phyloP scores from a whole-genome alignment of 2,329 filamentous ascomycete genomes.

The Diaporthe velutina region DNA sequence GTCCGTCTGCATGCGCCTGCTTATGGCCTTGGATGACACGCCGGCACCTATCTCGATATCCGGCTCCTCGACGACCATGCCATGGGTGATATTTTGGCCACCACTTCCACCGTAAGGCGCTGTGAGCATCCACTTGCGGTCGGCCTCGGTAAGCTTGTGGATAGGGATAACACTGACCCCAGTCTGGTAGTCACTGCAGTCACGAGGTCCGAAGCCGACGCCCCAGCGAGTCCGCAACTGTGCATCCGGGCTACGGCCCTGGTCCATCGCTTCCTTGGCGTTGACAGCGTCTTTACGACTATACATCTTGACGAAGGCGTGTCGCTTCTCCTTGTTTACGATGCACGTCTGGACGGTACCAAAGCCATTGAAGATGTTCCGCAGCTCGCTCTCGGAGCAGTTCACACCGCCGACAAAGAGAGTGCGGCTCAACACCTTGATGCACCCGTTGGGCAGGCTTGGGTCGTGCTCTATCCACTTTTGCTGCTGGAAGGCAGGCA shows the following conservation, averaged over 20 bases:
- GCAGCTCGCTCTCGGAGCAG: slow-evolving; percentile 85
- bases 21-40: slow-evolving; percentile 92
- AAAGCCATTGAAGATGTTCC: slow-evolving; percentile 82
- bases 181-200: slow-evolving; percentile 95
- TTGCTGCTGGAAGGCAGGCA: slow-evolving; percentile 55
- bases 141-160: slow-evolving; percentile 91
- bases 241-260: slow-evolving; percentile 77
- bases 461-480: slow-evolving; percentile 88
- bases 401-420: slow-evolving; percentile 97
- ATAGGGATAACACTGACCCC: slow-evolving; percentile 96
- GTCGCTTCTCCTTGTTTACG: slow-evolving; percentile 96
- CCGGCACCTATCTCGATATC: slow-evolving; percentile 99
- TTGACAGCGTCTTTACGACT: slow-evolving; percentile 85
- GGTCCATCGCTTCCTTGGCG: slow-evolving; percentile 91
- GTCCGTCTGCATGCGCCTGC: slow-evolving; percentile 77
- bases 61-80: slow-evolving; percentile 94
- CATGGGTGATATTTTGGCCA: slow-evolving; percentile 81
- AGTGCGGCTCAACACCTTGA: slow-evolving; percentile 95
- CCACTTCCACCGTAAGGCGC: slow-evolving; percentile 95
- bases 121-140: slow-evolving; percentile 96
- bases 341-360: slow-evolving; percentile 97
- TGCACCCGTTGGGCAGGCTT: slow-evolving; percentile 78
- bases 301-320: slow-evolving; percentile 99
- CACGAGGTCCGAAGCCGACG: slow-evolving; percentile 94
- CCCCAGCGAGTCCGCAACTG: slow-evolving; percentile 94